phyloP scores from a whole-genome alignment of 139 green algal genomes.

The Diplosphaera chodatii region DNA sequence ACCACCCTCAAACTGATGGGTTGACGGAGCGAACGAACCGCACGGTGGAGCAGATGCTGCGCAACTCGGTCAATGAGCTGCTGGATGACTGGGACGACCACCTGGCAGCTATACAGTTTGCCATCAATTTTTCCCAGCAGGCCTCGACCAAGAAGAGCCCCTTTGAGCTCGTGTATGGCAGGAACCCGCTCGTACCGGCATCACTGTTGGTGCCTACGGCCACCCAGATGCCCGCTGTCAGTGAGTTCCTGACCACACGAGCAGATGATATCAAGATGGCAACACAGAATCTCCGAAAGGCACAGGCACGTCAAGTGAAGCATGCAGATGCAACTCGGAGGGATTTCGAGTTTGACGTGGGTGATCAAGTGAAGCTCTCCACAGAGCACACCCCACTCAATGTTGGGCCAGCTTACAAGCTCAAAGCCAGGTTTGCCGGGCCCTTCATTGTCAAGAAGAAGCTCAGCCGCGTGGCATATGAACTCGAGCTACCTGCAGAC shows the following conservation, averaged over 20 bases:
- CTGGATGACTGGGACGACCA: slow-evolving; percentile 29
- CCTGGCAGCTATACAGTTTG: slow-evolving; percentile 20
- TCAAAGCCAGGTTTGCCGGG: neutral
- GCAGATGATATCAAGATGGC: slow-evolving; percentile 6
- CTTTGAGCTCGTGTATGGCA: slow-evolving; percentile 25
- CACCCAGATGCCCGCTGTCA: neutral
- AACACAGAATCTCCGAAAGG: neutral
- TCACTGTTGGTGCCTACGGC: neutral
- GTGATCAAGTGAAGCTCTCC: slow-evolving; percentile 16
- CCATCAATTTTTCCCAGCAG: slow-evolving; percentile 22
- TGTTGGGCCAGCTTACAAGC: neutral
- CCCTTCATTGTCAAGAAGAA: neutral
- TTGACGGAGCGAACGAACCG: slow-evolving; percentile 56
- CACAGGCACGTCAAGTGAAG: slow-evolving; percentile 11
- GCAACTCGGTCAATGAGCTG: slow-evolving; percentile 18
- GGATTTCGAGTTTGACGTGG: slow-evolving; percentile 2
- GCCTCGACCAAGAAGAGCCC: slow-evolving; percentile 9
- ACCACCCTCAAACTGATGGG: slow-evolving; percentile 57
- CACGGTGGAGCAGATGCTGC: slow-evolving; percentile 36
- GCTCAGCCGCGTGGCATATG: neutral
- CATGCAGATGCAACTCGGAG: slow-evolving; percentile 4
- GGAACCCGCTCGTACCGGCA: slow-evolving; percentile 14
- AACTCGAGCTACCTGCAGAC: neutral
- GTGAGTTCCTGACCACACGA: slow-evolving; percentile 1
- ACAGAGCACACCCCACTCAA: slow-evolving; percentile 3